Evolutionary conservation across 805 yeast species (phyloP).

Genomic region (Candida fluviatilis): DNA sequence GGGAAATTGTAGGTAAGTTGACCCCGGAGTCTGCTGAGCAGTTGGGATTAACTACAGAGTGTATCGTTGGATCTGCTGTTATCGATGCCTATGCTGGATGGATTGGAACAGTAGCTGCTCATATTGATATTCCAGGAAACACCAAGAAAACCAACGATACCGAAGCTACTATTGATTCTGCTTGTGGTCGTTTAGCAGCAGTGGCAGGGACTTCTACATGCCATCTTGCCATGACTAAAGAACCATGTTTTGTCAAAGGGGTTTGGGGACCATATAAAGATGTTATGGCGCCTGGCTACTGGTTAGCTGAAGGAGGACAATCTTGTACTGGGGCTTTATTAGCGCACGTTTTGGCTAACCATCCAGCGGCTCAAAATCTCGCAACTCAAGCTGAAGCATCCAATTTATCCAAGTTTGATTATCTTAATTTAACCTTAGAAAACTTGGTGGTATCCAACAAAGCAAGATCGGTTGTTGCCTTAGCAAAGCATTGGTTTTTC

Average conservation of each 20-base stretch:
- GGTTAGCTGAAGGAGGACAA: constrained; percentile 99
- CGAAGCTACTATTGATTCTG: constrained; percentile 46
- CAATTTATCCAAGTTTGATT: constrained; percentile 74
- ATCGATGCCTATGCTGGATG: constrained; percentile 99
- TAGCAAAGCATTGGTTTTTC: constrained; percentile 82
- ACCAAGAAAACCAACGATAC: constrained; percentile 44
- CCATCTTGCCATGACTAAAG: constrained; percentile 81
- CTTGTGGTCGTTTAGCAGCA: constrained; percentile 88
- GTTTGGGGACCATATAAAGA: constrained; percentile 99
- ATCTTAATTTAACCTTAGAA: constrained; percentile 72
- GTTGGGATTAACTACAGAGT: constrained; percentile 73
- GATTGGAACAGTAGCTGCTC: constrained; percentile 97
- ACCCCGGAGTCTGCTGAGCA: constrained; percentile 66
- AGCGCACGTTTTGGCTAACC: constrained; percentile 81
- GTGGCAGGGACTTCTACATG: constrained; percentile 99
- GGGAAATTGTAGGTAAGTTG: constrained; percentile 80
- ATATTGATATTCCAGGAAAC: constrained; percentile 59
- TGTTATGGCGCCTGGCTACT: constrained; percentile 81
- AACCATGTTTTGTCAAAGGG: constrained; percentile 88
- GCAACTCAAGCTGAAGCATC: constrained; percentile 64
- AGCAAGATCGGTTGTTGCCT: constrained; percentile 68
- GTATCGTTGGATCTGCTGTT: constrained; percentile 91
- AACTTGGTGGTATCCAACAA: constrained; percentile 51
- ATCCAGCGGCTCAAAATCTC: constrained; percentile 81
- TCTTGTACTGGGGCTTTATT: constrained; percentile 93